Conservation (phyloP, 345 rosid genomes). For the Eucalyptus cladocalyx region DNA sequence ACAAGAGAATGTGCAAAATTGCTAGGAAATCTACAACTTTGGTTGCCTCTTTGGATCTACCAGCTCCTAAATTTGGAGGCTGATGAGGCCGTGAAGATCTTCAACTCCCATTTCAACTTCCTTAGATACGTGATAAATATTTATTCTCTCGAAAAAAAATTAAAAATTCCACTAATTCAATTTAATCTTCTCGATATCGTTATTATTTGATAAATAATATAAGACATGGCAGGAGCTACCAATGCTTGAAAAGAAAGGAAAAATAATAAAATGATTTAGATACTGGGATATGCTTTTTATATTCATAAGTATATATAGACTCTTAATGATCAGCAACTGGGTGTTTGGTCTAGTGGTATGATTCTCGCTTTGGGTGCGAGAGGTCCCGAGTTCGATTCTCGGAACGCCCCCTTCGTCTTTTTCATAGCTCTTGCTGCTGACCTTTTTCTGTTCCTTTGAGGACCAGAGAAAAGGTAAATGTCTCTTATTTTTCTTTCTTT, state of each 20-base stretch:
- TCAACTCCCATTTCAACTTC: neutral
- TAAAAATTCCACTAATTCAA: neutral
- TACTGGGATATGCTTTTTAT: neutral
- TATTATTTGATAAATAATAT: neutral
- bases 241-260: neutral
- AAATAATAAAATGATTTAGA: neutral
- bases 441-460: neutral
- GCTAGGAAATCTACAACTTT: neutral
- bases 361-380: constrained; percentile 97
- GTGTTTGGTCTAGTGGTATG: constrained; percentile 95
- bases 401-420: constrained; percentile 38
- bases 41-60: neutral
- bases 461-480: neutral
- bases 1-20: neutral
- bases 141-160: neutral
- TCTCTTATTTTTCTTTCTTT: neutral
- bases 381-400: constrained; percentile 92
- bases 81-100: neutral
- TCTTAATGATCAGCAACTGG: neutral
- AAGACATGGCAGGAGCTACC: neutral
- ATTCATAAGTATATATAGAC: fast-evolving
- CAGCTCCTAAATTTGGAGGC: neutral
- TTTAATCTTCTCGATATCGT: neutral
- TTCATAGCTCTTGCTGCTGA: neutral
- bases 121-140: neutral